Evolutionary conservation across 352 stramenopile species (phyloP).

Genomic region (Pythium aristosporum): DNA sequence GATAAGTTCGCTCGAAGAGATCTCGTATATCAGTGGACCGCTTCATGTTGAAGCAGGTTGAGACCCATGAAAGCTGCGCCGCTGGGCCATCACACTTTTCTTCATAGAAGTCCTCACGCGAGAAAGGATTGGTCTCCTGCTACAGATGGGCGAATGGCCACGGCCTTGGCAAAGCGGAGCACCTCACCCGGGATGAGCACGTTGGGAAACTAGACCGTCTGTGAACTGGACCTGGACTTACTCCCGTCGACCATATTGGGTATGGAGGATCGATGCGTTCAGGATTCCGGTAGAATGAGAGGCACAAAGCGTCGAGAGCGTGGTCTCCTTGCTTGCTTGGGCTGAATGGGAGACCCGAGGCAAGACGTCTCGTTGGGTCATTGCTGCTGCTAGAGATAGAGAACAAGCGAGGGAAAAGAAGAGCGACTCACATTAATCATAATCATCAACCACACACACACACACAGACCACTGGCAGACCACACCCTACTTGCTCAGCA

Average conservation of each 20-base stretch:
- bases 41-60: background rate
- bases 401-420: no score
- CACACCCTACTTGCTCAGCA: background rate
- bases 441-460: no score
- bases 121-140: slow-evolving; percentile 4
- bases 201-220: slow-evolving; percentile 18
- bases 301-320: slow-evolving; percentile 26
- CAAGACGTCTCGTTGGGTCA: no score
- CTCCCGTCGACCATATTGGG: slow-evolving; percentile 15
- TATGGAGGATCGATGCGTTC: slow-evolving; percentile 22
- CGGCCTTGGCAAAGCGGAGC: slow-evolving; percentile 22
- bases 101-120: background rate
- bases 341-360: slow-evolving; percentile 22
- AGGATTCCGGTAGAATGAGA: slow-evolving; percentile 25
- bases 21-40: background rate
- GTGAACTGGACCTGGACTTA: no score
- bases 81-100: no score
- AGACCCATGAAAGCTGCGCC: background rate
- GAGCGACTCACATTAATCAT: no score
- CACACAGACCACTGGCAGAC: no score
- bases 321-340: slow-evolving; percentile 27
- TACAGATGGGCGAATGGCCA: slow-evolving; percentile 30
- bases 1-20: background rate
- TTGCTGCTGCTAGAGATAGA: background rate
- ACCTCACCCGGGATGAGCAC: background rate